These are phyloP conservation scores for Colletotrichum karsti DNA, from an alignment of 2,329 filamentous ascomycete species.

Conservation along the genomic window DNA sequence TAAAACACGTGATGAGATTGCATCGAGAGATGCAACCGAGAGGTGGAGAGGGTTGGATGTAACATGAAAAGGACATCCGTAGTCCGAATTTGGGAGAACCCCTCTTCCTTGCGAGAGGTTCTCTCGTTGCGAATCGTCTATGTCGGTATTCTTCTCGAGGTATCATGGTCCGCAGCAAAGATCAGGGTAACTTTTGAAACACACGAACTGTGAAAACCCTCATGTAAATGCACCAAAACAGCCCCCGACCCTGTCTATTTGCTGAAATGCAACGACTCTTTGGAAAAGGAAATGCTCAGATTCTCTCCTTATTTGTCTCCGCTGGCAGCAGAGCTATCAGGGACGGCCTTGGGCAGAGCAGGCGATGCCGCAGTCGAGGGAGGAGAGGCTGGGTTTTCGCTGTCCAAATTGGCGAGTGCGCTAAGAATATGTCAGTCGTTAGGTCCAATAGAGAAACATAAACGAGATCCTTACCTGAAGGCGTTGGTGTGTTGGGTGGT, in stretches of 20 bases:
- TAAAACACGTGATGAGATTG: constrained; percentile 21
- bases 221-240: constrained; percentile 56
- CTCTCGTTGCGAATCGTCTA: constrained; percentile 51
- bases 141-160: constrained; percentile 48
- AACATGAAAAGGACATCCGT: constrained; percentile 38
- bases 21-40: constrained; percentile 8
- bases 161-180: constrained; percentile 57
- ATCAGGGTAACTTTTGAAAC: constrained; percentile 56
- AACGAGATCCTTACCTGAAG: constrained; percentile 78
- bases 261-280: constrained; percentile 53
- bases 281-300: constrained; percentile 36
- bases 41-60: constrained; percentile 35
- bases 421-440: constrained; percentile 47
- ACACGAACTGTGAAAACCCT: constrained; percentile 55
- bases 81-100: constrained; percentile 33
- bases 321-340: constrained; percentile 52
- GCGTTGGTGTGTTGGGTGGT: constrained; percentile 82
- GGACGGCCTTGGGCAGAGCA: constrained; percentile 68
- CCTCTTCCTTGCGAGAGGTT: constrained; percentile 42
- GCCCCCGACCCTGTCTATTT: constrained; percentile 60
- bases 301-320: constrained; percentile 50
- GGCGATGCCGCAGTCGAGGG: constrained; percentile 75
- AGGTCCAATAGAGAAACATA: neutral
- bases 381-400: constrained; percentile 73
- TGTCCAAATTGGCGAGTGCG: constrained; percentile 68